phyloP scores from a whole-genome alignment of 2,329 filamentous ascomycete genomes.

The Ophiostoma fasciatum region DNA sequence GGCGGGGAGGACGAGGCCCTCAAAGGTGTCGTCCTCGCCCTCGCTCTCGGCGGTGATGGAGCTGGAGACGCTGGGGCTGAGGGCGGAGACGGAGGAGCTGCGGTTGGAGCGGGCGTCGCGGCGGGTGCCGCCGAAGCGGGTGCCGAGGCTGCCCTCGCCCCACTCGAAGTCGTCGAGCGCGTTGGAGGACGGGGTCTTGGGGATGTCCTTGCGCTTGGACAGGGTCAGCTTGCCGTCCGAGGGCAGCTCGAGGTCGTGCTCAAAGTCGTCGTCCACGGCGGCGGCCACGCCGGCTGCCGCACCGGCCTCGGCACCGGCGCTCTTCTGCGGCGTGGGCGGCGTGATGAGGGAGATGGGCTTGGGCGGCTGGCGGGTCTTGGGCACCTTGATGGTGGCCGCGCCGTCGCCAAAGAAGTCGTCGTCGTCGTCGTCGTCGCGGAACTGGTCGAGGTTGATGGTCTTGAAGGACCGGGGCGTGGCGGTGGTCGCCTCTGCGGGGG shows the following conservation, averaged over 20 bases:
- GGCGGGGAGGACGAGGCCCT: slow-evolving; percentile 72
- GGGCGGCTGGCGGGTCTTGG: slow-evolving; percentile 39
- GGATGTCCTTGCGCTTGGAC: slow-evolving; percentile 44
- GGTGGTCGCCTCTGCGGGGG: slow-evolving; percentile 18
- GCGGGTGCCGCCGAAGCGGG: slow-evolving; percentile 73
- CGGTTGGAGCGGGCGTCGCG: slow-evolving; percentile 66
- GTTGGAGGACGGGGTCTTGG: slow-evolving; percentile 44
- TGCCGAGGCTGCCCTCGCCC: slow-evolving; percentile 86
- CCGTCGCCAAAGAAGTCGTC: slow-evolving; percentile 51
- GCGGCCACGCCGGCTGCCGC: slow-evolving; percentile 21
- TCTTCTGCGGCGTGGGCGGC: slow-evolving; percentile 38
- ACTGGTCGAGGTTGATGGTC: slow-evolving; percentile 43
- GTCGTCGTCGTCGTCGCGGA: slow-evolving; percentile 47
- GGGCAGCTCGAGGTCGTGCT: slow-evolving; percentile 58
- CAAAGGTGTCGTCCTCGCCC: slow-evolving; percentile 82
- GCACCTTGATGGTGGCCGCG: slow-evolving; percentile 51
- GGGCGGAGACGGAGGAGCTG: slow-evolving; percentile 74
- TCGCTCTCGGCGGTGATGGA: slow-evolving; percentile 86
- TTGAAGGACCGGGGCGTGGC: slow-evolving; percentile 21
- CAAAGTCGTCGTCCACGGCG: slow-evolving; percentile 48
- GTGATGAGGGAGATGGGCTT: slow-evolving; percentile 39
- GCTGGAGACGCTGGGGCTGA: slow-evolving; percentile 87
- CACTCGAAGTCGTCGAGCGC: slow-evolving; percentile 72
- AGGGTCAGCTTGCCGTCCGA: slow-evolving; percentile 50
- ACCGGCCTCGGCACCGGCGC: slow-evolving; percentile 21